A percentile compares a stretch with the other conserved stretches of the same genome.
Evolutionary conservation across 345 rosid species (phyloP).

Genomic region (Viola odorata): DNA sequence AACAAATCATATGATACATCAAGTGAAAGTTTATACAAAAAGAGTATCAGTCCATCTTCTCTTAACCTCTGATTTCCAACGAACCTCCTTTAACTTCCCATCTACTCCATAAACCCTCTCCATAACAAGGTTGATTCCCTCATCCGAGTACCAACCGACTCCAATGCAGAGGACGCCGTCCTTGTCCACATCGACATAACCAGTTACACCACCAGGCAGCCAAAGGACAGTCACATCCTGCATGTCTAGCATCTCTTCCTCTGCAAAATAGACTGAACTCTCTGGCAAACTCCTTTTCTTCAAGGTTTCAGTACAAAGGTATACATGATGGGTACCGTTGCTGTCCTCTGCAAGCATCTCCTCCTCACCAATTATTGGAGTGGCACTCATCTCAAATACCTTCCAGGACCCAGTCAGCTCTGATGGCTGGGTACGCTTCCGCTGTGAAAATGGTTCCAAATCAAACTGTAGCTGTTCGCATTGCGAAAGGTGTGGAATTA

Average conservation of each 20-base stretch:
- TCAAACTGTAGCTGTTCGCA: constrained; percentile 46
- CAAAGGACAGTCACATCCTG: constrained; percentile 68
- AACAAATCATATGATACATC: too few relatives aligned
- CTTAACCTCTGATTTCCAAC: constrained; percentile 75
- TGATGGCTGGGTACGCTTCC: constrained; percentile 60
- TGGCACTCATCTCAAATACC: constrained; percentile 83
- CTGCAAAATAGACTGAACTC: constrained; percentile 51
- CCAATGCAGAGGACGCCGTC: constrained; percentile 82
- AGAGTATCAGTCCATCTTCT: constrained; percentile 57
- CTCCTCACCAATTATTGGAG: constrained; percentile 67
- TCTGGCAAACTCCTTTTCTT: constrained; percentile 77
- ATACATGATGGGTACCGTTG: constrained; percentile 47
- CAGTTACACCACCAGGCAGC: constrained; percentile 82
- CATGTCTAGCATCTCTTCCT: constrained; percentile 77
- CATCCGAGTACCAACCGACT: constrained; percentile 84
- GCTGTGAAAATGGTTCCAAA: constrained; percentile 62
- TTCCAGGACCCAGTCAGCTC: constrained; percentile 89
- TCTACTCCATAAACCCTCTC: constrained; percentile 80
- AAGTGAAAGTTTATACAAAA: constrained; percentile 17
- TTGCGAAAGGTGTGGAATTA: constrained; percentile 9
- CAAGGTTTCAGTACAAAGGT: constrained; percentile 73
- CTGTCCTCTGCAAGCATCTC: constrained; percentile 24
- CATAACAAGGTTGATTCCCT: constrained; percentile 89
- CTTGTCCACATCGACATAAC: constrained; percentile 59
- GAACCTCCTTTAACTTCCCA: constrained; percentile 78